A percentile compares a stretch with the other conserved stretches of the same genome.
phyloP scores from a whole-genome alignment of 2,329 filamentous ascomycete species.

The Colletotrichum incanum region DNA sequence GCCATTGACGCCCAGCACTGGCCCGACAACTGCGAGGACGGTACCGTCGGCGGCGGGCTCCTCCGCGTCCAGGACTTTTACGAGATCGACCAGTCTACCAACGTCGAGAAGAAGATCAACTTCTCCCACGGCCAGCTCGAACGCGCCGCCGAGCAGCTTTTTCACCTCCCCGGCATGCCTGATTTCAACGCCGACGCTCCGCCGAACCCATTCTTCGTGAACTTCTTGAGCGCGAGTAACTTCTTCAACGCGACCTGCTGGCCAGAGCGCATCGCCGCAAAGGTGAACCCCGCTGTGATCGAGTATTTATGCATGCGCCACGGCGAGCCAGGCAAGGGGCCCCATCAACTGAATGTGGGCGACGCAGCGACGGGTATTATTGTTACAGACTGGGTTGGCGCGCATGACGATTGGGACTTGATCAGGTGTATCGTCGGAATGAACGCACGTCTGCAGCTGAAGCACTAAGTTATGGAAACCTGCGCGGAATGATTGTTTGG shows the following conservation, averaged over 20 bases:
- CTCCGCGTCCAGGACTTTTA: conserved; percentile 96
- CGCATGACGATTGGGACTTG: conserved; percentile 91
- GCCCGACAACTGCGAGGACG: conserved; percentile 91
- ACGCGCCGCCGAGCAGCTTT: conserved; percentile 72
- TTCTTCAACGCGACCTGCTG: conserved; percentile 95
- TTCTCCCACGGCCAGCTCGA: conserved; percentile 83
- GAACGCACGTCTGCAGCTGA: conserved; percentile 80
- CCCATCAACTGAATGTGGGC: conserved; percentile 68
- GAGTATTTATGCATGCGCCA: conserved; percentile 75
- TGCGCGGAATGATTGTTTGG: background rate
- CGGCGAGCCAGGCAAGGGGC: conserved; percentile 66
- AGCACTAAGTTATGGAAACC: conserved; percentile 50
- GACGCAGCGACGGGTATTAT: conserved; percentile 89
- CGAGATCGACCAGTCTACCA: conserved; percentile 82
- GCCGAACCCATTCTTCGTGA: conserved; percentile 82
- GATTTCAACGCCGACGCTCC: conserved; percentile 47
- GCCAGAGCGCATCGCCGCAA: conserved; percentile 92
- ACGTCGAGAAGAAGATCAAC: conserved; percentile 85
- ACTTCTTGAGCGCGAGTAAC: conserved; percentile 92
- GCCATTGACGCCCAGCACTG: conserved; percentile 77
- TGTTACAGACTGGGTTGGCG: conserved; percentile 94
- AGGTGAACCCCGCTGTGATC: conserved; percentile 84
- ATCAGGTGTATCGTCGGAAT: conserved; percentile 90
- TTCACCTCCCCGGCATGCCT: conserved; percentile 57
- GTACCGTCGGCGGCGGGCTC: conserved; percentile 77